Evolutionary conservation across 352 stramenopile genomes (phyloP).

Genomic region (Phytopythium delawarense): DNA sequence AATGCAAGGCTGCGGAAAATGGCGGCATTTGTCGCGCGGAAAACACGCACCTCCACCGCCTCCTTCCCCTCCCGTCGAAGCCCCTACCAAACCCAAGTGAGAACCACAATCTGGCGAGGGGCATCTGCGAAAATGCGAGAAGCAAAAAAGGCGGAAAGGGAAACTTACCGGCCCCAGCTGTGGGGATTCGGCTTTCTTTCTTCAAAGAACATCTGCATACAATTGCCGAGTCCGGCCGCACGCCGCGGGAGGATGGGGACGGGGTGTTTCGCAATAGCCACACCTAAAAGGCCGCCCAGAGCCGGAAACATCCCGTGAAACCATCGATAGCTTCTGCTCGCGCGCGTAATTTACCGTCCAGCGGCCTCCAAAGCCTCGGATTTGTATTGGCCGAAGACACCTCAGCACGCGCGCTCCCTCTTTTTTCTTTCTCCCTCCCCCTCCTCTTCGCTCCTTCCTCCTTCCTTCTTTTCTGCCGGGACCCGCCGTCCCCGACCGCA

Average conservation of each 20-base stretch:
- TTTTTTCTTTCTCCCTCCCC: neutral
- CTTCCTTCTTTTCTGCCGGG: neutral
- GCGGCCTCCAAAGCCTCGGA: neutral
- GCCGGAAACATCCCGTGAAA: conserved; percentile 2
- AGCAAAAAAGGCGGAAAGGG: neutral
- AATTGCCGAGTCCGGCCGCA: neutral
- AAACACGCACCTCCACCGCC: neutral
- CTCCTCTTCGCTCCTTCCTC: neutral
- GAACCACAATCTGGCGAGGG: neutral
- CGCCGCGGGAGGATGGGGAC: neutral
- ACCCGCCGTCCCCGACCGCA: neutral
- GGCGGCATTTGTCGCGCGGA: neutral
- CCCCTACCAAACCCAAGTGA: neutral
- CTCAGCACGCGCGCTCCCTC: neutral
- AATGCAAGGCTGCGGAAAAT: neutral
- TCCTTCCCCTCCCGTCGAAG: neutral
- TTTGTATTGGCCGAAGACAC: neutral
- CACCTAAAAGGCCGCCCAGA: neutral
- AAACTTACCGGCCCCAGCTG: neutral
- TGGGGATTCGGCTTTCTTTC: neutral
- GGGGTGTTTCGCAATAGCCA: neutral
- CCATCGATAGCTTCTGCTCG: neutral
- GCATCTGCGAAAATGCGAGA: conserved; percentile 4
- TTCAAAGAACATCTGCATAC: conserved; percentile 3
- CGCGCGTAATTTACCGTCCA: neutral